Conservation (phyloP, 2,329 filamentous ascomycete species). For the Exophiala dermatitidis region DNA sequence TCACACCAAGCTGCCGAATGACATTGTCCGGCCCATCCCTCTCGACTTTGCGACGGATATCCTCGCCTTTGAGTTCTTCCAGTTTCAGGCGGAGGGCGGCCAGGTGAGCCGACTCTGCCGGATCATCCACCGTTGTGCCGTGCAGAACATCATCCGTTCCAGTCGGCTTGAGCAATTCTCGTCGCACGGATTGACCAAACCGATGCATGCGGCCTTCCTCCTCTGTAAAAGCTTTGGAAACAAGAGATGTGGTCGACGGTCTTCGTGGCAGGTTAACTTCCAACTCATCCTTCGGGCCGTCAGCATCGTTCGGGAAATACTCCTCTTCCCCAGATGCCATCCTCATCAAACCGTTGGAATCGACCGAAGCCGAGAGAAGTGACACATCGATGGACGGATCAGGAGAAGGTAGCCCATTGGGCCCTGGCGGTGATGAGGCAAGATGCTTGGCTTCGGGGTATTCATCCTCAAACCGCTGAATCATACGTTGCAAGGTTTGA, state of each 20-base stretch:
- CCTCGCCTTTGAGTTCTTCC: constrained; percentile 38
- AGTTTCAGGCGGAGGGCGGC: constrained; percentile 39
- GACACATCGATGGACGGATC: constrained; percentile 17
- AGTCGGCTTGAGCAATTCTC: constrained; percentile 52
- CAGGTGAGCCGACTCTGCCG: constrained; percentile 39
- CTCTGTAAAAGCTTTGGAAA: constrained; percentile 55
- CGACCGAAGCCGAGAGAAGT: constrained; percentile 14
- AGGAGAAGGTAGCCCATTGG: constrained; percentile 17
- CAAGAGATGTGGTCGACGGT: constrained; percentile 61
- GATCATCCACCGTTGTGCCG: constrained; percentile 33
- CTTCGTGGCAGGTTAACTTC: constrained; percentile 49
- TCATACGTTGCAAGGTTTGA: constrained; percentile 80
- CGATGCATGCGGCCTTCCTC: constrained; percentile 67
- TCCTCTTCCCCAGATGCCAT: constrained; percentile 14
- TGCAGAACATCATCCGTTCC: constrained; percentile 34
- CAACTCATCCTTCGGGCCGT: constrained; percentile 34
- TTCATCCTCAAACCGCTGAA: constrained; percentile 91
- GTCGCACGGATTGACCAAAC: constrained; percentile 58
- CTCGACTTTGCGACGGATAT: constrained; percentile 37
- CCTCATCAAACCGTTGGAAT: constrained; percentile 12
- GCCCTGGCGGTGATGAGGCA: constrained; percentile 9
- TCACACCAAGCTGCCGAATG: constrained; percentile 39
- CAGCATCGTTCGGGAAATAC: constrained; percentile 33
- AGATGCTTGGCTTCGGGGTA: constrained; percentile 63
- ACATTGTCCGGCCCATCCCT: constrained; percentile 36